Conservation (phyloP, 2,329 filamentous ascomycete genomes). For the Emergomyces orientalis region DNA sequence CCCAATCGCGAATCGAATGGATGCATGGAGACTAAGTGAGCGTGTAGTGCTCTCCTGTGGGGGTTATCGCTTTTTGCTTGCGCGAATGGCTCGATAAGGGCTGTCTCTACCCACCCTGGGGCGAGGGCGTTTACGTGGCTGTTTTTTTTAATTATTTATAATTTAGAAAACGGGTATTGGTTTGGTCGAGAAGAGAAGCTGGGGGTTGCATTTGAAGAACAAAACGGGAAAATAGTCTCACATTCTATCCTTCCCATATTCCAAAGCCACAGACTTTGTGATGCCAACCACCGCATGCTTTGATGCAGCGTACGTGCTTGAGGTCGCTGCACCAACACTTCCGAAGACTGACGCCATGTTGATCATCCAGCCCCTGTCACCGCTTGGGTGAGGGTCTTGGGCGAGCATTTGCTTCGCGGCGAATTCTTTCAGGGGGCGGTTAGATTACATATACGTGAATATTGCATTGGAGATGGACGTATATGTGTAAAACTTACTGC, state of each 20-base stretch:
- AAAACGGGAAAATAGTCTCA: not conserved
- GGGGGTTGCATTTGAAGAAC: too few species aligned
- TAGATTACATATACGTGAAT: not conserved
- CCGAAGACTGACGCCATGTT: slow-evolving; percentile 28
- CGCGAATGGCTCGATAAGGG: slow-evolving; percentile 17
- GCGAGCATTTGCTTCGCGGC: slow-evolving; percentile 32
- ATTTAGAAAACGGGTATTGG: not conserved
- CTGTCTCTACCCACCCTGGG: slow-evolving; percentile 39
- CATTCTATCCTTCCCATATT: slow-evolving; percentile 42
- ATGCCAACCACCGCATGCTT: slow-evolving; percentile 45
- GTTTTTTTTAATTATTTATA: not conserved
- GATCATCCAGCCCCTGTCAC: slow-evolving; percentile 31
- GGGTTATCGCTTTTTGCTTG: slow-evolving; percentile 9
- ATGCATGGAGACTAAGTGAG: slow-evolving; percentile 16
- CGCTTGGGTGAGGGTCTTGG: slow-evolving; percentile 27
- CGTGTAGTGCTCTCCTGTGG: slow-evolving; percentile 11
- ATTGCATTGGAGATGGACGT: not conserved
- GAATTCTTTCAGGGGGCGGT: slow-evolving; percentile 20
- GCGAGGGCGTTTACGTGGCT: slow-evolving; percentile 46
- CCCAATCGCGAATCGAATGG: slow-evolving; percentile 24
- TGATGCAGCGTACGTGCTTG: slow-evolving; percentile 36
- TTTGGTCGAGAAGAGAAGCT: too few species aligned
- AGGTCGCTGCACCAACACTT: slow-evolving; percentile 20
- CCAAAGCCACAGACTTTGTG: slow-evolving; percentile 41
- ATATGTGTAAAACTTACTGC: slow-evolving; percentile 20